phyloP scores from a whole-genome alignment of 257 asterid genomes.

The Haberlea rhodopensis region DNA sequence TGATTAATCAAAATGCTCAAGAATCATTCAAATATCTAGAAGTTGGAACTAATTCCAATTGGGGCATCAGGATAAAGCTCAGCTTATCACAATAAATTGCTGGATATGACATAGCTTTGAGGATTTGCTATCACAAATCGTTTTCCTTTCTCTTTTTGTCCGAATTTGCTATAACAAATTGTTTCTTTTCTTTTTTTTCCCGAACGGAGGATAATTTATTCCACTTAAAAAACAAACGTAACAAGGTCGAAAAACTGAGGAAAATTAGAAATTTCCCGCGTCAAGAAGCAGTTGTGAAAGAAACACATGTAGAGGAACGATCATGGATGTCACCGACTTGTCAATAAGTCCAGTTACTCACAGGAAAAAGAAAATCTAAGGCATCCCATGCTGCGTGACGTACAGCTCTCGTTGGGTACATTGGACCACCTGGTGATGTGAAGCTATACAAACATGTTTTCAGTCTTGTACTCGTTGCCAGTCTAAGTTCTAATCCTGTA shows the following conservation, averaged over 20 bases:
- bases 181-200: background rate
- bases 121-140: too few relatives aligned
- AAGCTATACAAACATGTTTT: slow-evolving; percentile 93
- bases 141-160: too few relatives aligned
- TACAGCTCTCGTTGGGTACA: slow-evolving; percentile 96
- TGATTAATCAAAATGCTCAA: background rate
- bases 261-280: background rate
- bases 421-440: slow-evolving; percentile 97
- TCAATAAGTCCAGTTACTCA: slow-evolving; percentile 38
- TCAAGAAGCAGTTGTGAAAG: background rate
- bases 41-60: background rate
- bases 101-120: background rate
- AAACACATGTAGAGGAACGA: background rate
- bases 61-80: background rate
- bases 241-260: background rate
- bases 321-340: background rate
- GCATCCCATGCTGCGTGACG: slow-evolving; percentile 99
- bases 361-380: slow-evolving; percentile 85
- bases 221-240: background rate
- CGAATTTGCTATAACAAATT: background rate
- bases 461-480: slow-evolving; percentile 84
- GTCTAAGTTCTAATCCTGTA: slow-evolving; percentile 83
- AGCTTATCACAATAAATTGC: too few relatives aligned
- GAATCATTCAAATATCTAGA: background rate
- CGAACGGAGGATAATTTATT: background rate